These are phyloP conservation scores for Chlamydomonas sp. DNA, from an alignment of 139 green algal species.

Conservation along the genomic window DNA sequence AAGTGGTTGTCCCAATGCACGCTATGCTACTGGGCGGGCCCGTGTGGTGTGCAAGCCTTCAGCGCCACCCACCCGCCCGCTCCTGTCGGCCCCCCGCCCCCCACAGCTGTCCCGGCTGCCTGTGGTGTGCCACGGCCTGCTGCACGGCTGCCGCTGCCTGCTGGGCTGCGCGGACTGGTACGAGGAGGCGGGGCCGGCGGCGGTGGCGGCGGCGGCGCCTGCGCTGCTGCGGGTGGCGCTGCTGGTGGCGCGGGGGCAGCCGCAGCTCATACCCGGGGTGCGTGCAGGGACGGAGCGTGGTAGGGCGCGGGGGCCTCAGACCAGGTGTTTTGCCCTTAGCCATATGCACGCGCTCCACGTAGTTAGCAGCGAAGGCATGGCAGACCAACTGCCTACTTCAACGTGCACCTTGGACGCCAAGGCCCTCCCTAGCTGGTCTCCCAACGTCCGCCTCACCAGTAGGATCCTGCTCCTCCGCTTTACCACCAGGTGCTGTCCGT, in stretches of 20 bases:
- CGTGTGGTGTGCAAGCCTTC: not conserved
- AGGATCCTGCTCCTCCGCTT: not conserved
- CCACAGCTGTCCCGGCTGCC: conserved; percentile 14
- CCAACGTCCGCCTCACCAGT: too few species aligned
- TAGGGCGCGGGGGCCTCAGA: too few species aligned
- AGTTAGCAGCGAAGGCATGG: too few species aligned
- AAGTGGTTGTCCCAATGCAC: too few species aligned
- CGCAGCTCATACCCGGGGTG: not conserved
- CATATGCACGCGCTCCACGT: too few species aligned
- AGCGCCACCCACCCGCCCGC: not conserved
- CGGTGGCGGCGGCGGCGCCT: not conserved
- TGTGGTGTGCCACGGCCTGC: conserved; percentile 21
- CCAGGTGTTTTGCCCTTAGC: too few species aligned
- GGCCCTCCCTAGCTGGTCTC: too few species aligned
- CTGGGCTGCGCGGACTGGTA: conserved; percentile 13
- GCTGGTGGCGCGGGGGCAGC: conserved; percentile 9
- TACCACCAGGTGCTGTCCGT: conserved; percentile 3
- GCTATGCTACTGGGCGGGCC: too few species aligned
- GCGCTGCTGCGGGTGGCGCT: conserved; percentile 17
- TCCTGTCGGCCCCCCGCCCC: too few species aligned
- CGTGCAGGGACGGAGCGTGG: not conserved
- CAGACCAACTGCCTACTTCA: too few species aligned
- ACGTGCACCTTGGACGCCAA: too few species aligned
- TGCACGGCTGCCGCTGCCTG: conserved; percentile 2
- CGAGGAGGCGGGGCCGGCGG: not conserved